Conservation (phyloP, 1,139 yeast genomes). For the Diutina ranongensis region DNA sequence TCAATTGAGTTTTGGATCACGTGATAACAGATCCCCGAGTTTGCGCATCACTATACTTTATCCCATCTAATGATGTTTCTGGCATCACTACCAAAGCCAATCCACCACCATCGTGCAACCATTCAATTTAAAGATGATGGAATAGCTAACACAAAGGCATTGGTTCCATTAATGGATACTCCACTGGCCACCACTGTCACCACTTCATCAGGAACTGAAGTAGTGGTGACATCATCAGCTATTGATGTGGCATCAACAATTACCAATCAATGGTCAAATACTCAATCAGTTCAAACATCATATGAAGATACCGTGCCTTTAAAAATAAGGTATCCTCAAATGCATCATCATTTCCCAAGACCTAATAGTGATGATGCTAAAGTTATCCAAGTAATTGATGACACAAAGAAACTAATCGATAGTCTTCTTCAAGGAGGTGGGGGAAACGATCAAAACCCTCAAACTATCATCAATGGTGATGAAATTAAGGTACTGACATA, state of each 20-base stretch:
- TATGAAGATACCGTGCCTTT: conserved; percentile 32
- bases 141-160: neutral
- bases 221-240: neutral
- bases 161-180: neutral
- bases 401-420: conserved; percentile 19
- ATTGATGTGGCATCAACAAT: neutral
- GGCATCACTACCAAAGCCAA: neutral
- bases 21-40: too few relatives aligned
- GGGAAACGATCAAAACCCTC: too few relatives aligned
- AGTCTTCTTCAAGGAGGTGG: conserved; percentile 16
- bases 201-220: neutral
- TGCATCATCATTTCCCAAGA: conserved; percentile 31
- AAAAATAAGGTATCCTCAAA: conserved; percentile 26
- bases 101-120: neutral
- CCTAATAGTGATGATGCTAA: conserved; percentile 18
- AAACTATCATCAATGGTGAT: conserved; percentile 7
- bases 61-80: neutral
- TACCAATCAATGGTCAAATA: neutral
- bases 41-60: too few relatives aligned
- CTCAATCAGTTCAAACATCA: conserved; percentile 8
- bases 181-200: neutral
- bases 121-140: neutral
- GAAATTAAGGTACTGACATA: conserved; percentile 17
- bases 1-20: too few relatives aligned
- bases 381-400: conserved; percentile 16